Percentiles rank a stretch among this genome's conserved stretches.
Conservation (phyloP, 1,284 basidiomycete species). For the Phylloboletellus chloephorus region DNA sequence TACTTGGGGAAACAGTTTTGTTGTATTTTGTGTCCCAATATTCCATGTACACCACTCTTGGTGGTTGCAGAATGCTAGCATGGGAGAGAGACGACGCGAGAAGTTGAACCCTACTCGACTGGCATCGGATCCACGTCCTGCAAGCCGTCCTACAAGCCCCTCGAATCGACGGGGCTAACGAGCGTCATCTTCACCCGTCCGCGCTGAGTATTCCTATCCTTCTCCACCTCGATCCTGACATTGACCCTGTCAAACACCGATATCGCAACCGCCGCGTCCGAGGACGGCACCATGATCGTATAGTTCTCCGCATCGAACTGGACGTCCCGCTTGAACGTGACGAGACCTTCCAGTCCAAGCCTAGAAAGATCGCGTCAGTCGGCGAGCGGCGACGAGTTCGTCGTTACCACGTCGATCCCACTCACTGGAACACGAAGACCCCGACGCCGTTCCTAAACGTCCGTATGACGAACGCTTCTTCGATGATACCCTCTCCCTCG, state of each 20-base stretch:
- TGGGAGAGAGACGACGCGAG: too few species aligned
- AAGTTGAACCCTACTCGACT: too few species aligned
- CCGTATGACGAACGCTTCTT: constrained; percentile 94
- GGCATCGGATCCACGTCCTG: too few species aligned
- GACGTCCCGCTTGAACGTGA: constrained; percentile 87
- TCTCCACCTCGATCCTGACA: constrained; percentile 89
- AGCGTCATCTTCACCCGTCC: constrained; percentile 89
- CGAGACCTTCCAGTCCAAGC: constrained; percentile 89
- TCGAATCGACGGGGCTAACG: constrained; percentile 64
- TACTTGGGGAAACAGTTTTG: not conserved
- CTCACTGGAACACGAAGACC: constrained; percentile 92
- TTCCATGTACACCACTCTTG: too few species aligned
- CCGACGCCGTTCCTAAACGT: constrained; percentile 93
- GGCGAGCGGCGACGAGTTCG: too few species aligned
- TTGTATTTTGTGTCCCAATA: constrained; percentile 6
- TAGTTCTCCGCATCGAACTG: constrained; percentile 92
- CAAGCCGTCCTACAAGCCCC: constrained; percentile 29
- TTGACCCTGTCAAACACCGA: constrained; percentile 90
- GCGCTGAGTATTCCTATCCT: constrained; percentile 91
- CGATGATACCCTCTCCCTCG: constrained; percentile 44
- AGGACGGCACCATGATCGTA: constrained; percentile 65
- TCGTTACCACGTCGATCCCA: constrained; percentile 15
- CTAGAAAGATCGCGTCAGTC: constrained; percentile 36
- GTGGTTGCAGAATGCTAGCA: too few species aligned
- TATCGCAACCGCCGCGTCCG: constrained; percentile 48